phyloP scores from a whole-genome alignment of 129 eudicot species.

The carrot (Daucus carota) region DNA sequence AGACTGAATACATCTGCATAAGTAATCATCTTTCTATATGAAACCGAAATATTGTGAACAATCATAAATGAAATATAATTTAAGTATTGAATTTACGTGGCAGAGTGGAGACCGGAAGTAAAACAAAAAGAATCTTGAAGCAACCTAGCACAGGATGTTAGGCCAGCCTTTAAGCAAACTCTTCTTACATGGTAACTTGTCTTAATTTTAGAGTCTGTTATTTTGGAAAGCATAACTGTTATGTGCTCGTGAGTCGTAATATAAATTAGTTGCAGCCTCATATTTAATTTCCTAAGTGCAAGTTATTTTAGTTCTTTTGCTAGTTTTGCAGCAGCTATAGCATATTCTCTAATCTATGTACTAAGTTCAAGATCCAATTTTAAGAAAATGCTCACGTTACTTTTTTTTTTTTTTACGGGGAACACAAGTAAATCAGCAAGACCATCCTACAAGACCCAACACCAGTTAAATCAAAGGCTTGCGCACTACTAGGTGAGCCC shows the following conservation, averaged over 20 bases:
- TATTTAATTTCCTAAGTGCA: neutral
- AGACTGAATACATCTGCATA: conserved; percentile 47
- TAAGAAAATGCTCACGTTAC: too few relatives aligned
- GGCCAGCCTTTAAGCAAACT: neutral
- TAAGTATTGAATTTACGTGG: neutral
- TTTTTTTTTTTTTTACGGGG: too few relatives aligned
- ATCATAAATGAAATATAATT: neutral
- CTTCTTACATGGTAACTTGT: neutral
- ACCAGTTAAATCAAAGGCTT: too few relatives aligned
- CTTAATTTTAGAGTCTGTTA: neutral
- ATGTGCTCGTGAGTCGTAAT: neutral
- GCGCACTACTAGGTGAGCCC: too few relatives aligned
- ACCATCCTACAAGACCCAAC: too few relatives aligned
- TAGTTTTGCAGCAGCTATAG: neutral
- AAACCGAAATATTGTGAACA: neutral
- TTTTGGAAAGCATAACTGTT: neutral
- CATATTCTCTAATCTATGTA: neutral
- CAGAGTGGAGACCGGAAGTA: neutral
- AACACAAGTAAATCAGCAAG: too few relatives aligned
- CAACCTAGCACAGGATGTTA: neutral
- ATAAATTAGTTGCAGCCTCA: neutral
- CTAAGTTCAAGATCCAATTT: neutral
- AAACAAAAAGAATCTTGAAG: neutral
- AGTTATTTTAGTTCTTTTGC: neutral
- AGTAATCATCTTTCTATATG: conserved; percentile 5